Base-by-base conservation (phyloP, 495 filamentous ascomycete genomes). In the Penicillium lagena region DNA sequence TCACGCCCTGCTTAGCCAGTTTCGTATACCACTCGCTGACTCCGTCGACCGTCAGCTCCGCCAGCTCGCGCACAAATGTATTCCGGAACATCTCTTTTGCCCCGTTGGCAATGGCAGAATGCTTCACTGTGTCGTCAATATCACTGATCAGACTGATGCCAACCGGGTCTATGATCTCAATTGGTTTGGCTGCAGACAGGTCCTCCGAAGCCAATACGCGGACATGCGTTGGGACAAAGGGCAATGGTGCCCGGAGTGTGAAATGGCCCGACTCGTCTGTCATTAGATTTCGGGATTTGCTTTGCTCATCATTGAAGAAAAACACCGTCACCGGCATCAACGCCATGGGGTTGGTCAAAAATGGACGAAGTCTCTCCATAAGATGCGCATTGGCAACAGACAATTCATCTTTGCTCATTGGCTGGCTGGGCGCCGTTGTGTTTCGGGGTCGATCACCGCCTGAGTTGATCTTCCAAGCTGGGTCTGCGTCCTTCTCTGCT, bases 121-220 rank as follows among this genome's bases (percentile, higher is more conserved):
- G 88, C 59, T 99, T 99, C 47, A 99, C 85, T 0, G 93, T 99
- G 63, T 99, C 93, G 57, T 99, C 93, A 46, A 99, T 90, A 54
- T 99, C 93, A 58, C 89, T 96, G 56, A 99, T 96, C 42, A 99
- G 44, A 57, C 90, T 96, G 50, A 99, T 75, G 15, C 93, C 93
- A n/a, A 62, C 70, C 0, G 86, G 76, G 42, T 94, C 85, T 12
- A 85, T 87, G 27, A 95, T 71, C 33, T 79, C 70, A 31, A 97
- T 75, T 11, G 82, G 76, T 49, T 89, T 83, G 1, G 82, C 84
- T 7, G 79, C 81, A 9, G 90, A 95, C 6, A 99, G 72, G 32
- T 83, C 77, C 62, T 96, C 90, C 12, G 82, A 93, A 10, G 89
- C 93, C 14, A 97, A 67, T 2, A 97, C 82, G 17, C 89, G 79